phyloP scores from a whole-genome alignment of 305 asterid genomes.

The Coffea humblotiana region DNA sequence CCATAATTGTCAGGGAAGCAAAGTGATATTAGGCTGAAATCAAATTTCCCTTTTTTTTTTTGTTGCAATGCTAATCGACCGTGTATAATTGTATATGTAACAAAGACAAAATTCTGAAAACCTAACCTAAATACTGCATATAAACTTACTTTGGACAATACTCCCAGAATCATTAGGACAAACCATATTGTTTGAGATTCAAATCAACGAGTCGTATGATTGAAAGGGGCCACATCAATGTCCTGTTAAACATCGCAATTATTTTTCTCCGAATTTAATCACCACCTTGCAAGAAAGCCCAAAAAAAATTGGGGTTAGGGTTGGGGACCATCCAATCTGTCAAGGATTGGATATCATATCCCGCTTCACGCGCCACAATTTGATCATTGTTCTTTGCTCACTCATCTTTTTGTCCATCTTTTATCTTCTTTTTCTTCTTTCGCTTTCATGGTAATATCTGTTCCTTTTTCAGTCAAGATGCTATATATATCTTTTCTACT shows the following conservation, averaged over 20 bases:
- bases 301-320: constrained; percentile 1
- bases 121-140: no score
- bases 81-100: no score
- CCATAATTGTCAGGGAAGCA: no score
- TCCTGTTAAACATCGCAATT: constrained; percentile 1
- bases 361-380: constrained; percentile 4
- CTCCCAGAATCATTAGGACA: neutral
- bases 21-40: no score
- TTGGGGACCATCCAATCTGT: constrained; percentile 21
- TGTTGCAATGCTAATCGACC: no score
- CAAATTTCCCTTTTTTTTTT: no score
- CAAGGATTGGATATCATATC: neutral
- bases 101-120: no score
- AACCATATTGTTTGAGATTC: neutral
- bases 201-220: neutral
- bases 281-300: neutral
- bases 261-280: neutral
- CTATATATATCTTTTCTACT: neutral
- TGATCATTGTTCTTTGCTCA: neutral
- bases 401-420: neutral
- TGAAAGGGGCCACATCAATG: neutral
- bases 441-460: neutral
- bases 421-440: neutral
- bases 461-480: no score
- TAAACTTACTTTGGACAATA: no score